Base-by-base conservation (phyloP, 176 grass and related monocot species). In the Oryza longistaminata region DNA sequence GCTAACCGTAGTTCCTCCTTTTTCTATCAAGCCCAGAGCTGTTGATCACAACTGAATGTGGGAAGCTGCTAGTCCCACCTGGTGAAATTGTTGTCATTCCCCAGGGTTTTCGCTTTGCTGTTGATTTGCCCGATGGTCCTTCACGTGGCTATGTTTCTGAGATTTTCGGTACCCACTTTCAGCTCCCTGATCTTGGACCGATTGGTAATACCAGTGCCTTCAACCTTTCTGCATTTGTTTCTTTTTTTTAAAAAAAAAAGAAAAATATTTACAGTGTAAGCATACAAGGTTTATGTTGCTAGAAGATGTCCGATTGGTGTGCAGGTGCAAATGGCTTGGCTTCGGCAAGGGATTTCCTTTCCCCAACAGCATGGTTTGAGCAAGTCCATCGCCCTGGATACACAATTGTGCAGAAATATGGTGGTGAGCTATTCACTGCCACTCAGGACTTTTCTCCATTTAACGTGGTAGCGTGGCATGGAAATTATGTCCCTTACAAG, bases 401-500 rank as follows among this genome's bases (percentile, higher is more conserved):
- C 71, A 78, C 50, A 13, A 87, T 95, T 70, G 91, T 95, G 69
- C 96, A 98, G 60, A 98, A 98, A 71, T 95, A 90, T 70, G 96
- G 96, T 17, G 96, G 96, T 3, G 91, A 92, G 66, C 85, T 98
- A 5, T 98, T 98, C 77, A 89, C 88, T 1, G 96, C 96, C 26
- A 92, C 91, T 1, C 96, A 98, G 89, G 93, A 98, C 83, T 98
- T 98, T 48, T 93, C 93, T 44, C 96, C 93, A 13, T 95, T 98
- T 78, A 93, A 98, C 66, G 96, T 98, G 46, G 93, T 98, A 5
- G 96, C 96, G 0, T 98, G 96, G 96, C 96, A 98, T 64, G 96
- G 96, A 42, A 98, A 98, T 81, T 98, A 95, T 93, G 91, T 87
- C 55, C 96, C 96, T 42, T 98, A 89, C 73, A 98, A 98, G 91